A percentile compares a stretch with the other conserved stretches of the same genome.
Evolutionary conservation across 164 flowering plant species (phyloP).

Genomic region (Annona squamosa): DNA sequence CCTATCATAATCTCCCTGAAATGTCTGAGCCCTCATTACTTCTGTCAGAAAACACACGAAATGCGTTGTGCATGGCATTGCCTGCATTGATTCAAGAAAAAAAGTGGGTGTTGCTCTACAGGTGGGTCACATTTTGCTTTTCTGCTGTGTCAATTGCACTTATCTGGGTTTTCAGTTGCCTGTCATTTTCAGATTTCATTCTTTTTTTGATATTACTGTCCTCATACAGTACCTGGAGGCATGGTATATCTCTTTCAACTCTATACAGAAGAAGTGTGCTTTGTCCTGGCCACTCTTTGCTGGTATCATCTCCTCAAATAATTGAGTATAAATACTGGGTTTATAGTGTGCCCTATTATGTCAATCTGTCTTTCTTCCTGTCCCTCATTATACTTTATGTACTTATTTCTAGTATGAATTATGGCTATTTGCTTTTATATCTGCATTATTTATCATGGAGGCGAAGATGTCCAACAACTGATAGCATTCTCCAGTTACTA

Average conservation of each 20-base stretch:
- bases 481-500: background rate
- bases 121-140: conserved; percentile 27
- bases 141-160: background rate
- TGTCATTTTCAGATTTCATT: background rate
- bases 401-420: background rate
- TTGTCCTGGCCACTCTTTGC: conserved; percentile 81
- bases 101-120: conserved; percentile 86
- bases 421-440: background rate
- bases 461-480: background rate
- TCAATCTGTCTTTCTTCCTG: background rate
- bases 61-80: conserved; percentile 55
- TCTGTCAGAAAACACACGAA: conserved; percentile 58
- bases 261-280: conserved; percentile 86
- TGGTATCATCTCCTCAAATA: conserved; percentile 46
- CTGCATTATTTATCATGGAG: background rate
- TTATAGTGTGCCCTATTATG: background rate
- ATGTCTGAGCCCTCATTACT: conserved; percentile 80
- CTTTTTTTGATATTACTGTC: conserved; percentile 4
- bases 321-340: background rate
- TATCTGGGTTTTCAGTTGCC: conserved; percentile 1
- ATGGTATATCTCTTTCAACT: conserved; percentile 92
- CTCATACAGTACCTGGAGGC: conserved; percentile 86
- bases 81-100: conserved; percentile 78
- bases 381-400: background rate
- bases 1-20: conserved; percentile 38